Base-by-base conservation (phyloP, 805 yeast genomes). In the Monosporozyma aerobia region DNA sequence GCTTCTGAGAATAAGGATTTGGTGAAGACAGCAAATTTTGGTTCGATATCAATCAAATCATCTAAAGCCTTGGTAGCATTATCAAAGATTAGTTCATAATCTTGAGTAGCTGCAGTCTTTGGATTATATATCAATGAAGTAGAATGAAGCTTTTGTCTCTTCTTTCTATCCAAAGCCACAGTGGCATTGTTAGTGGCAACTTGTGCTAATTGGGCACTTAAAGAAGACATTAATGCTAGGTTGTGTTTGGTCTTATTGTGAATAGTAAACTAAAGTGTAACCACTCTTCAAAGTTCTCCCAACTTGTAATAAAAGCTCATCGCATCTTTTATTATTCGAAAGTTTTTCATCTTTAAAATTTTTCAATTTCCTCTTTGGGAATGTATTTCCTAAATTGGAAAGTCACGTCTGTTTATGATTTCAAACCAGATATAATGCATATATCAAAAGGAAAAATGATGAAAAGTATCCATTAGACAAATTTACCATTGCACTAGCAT, bases 61-160 rank as follows among this genome's bases (percentile, higher is more conserved):
- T 79, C 81, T 46, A 90, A 74, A 0, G 95, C 96, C 53, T 86
- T 94, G 6, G 78, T 61, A 2, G 94, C 85, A 52, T 79, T 79
- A 50, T 82, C 78, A 63, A 77, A 86, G 53, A 94, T 82, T 46
- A 84, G 76, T 59, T 90, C 97, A 63, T 80, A 90, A 67, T 94
- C 99, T 72, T 94, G 98, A 37, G 90, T 79, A n/a, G 95, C 87
- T 16, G 99, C 99, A 55, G 81, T 82, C 61, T 84, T 82, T 9
- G 96, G 77, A 44, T 88, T 95, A 67, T 85, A 90, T 29, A 94
- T 78, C 57, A 94, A 79, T 48, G 99, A 94, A 41, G 88, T 83
- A 40, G 95, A 82, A 65, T 94, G 99, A 53, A 90, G 73, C 68
- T 85, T 87, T 56, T 90, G 87, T 68, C 97, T 77, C 60, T 80